These are phyloP conservation scores for Oryza glumipatula DNA, from an alignment of 176 grass and related monocot species.

Conservation along the genomic window DNA sequence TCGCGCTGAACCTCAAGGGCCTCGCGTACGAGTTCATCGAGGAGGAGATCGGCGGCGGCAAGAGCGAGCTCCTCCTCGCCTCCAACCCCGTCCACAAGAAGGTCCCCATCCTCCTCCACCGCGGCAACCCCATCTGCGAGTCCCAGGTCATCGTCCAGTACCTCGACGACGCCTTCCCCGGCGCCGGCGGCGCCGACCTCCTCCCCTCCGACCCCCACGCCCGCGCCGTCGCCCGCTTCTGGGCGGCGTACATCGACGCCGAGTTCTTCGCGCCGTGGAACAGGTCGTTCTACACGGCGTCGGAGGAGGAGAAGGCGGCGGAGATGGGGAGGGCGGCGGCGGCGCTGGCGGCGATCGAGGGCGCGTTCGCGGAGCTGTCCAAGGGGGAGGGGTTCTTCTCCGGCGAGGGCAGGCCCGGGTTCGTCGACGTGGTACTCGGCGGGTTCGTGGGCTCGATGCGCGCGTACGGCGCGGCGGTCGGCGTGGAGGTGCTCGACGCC, in stretches of 20 bases:
- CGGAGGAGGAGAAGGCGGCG: constrained; percentile 29
- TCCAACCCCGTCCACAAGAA: constrained; percentile 71
- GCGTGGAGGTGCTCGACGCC: constrained; percentile 42
- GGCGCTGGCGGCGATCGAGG: constrained; percentile 35
- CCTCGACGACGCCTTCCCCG: constrained; percentile 57
- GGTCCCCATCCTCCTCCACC: constrained; percentile 65
- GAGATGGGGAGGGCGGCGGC: neutral
- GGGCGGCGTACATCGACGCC: constrained; percentile 48
- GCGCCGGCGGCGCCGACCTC: neutral
- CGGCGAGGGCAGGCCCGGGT: constrained; percentile 40
- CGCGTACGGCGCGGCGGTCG: constrained; percentile 15
- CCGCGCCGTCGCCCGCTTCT: constrained; percentile 60
- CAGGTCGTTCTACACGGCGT: neutral
- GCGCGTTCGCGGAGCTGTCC: constrained; percentile 32
- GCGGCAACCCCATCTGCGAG: constrained; percentile 47
- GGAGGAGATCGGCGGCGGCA: constrained; percentile 28
- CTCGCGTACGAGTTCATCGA: constrained; percentile 50
- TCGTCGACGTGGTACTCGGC: constrained; percentile 42
- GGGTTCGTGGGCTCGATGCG: constrained; percentile 31
- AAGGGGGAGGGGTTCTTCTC: constrained; percentile 47
- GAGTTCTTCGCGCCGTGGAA: constrained; percentile 12
- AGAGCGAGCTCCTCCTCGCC: constrained; percentile 62
- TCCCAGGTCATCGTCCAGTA: constrained; percentile 64
- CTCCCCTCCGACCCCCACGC: constrained; percentile 44
- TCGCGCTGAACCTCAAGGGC: constrained; percentile 59